Base-by-base conservation (phyloP, 345 rosid genomes). In the Nephelium lappaceum region DNA sequence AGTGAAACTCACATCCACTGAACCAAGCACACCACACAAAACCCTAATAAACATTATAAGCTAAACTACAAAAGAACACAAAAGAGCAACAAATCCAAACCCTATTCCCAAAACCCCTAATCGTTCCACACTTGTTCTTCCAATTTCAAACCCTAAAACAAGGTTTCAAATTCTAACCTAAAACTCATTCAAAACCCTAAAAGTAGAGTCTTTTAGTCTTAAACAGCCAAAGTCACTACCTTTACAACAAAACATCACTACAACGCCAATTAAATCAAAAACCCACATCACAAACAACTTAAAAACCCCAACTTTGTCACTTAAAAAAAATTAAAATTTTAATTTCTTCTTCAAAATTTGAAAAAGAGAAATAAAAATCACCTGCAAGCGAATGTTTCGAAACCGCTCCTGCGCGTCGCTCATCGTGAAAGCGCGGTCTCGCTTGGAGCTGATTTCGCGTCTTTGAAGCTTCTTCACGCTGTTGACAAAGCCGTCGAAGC, bases 401-500 rank as follows among this genome's bases (percentile, higher is more conserved):
- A 95, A 95, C 55, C 97, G 79, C 80, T 95, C 98, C 77, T 90
- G 95, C 45, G 97, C 90, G 16, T 94, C 90, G 83, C 87, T 90
- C 78, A 91, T 88, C 75, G 91, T 87, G 88, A 93, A 95, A 81
- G 89, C 88, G 9, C 97, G 97, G 83, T 90, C 89, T 68, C 83
- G 84, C 77, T 89, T 91, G 41, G 94, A 95, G 21, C 90, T 85
- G 79, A 93, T 95, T 84, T 93, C 97, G 25, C 95, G 85, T 75
- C 95, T 86, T 79, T 91, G 98, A 42, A 95, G 91, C 89, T 93
- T 95, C 84, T 88, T 93, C 39, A 93, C 98, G 71, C 89, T 91
- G 79, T 93, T 90, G 69, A 91, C 78, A 80, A 89, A 88, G 21
- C 89, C 93, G 66, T 91, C 91, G 31, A 82, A 79, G 27, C 81